Evolutionary conservation across 2,329 filamentous ascomycete species (phyloP).

Genomic region (Zarea fungicola): DNA sequence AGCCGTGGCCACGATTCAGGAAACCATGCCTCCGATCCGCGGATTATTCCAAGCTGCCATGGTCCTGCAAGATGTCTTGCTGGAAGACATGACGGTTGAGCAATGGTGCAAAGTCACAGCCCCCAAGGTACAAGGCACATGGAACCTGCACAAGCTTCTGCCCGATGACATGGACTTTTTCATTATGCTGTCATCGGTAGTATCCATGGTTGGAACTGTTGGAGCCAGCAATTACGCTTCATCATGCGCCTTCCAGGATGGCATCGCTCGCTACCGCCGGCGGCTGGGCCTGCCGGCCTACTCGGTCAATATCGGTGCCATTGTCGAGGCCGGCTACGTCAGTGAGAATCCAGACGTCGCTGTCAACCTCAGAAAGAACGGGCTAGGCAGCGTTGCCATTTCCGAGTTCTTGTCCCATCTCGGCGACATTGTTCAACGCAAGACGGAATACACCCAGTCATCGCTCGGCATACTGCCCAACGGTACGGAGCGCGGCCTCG

Average conservation of each 20-base stretch:
- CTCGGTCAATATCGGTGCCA: constrained; percentile 28
- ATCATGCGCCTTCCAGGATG: constrained; percentile 34
- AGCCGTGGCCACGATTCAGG: constrained; percentile 18
- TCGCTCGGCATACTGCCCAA: constrained; percentile 20
- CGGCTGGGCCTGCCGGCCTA: constrained; percentile 16
- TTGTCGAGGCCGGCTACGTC: constrained; percentile 33
- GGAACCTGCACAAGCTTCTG: constrained; percentile 26
- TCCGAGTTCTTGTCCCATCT: constrained; percentile 12
- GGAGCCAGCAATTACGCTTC: constrained; percentile 34
- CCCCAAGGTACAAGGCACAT: constrained; percentile 28
- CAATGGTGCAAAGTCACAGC: constrained; percentile 22
- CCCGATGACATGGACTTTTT: constrained; percentile 29
- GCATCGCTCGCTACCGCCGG: constrained; percentile 30
- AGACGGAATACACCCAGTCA: constrained; percentile 20
- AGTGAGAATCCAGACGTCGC: constrained; percentile 1
- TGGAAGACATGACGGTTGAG: constrained; percentile 26
- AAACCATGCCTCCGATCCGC: constrained; percentile 22
- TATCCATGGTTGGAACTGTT: constrained; percentile 24
- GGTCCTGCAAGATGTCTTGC: constrained; percentile 19
- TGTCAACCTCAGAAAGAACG: constrained; percentile 22
- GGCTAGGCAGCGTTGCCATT: constrained; percentile 20
- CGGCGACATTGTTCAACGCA: constrained; percentile 19
- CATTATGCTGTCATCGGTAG: constrained; percentile 26
- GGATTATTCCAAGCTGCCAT: constrained; percentile 35
- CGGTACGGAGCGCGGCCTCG: constrained; percentile 18